Percentiles rank a stretch among this genome's conserved stretches.
Conservation (phyloP, 495 filamentous ascomycete species). For the Terfezia boudieri region DNA sequence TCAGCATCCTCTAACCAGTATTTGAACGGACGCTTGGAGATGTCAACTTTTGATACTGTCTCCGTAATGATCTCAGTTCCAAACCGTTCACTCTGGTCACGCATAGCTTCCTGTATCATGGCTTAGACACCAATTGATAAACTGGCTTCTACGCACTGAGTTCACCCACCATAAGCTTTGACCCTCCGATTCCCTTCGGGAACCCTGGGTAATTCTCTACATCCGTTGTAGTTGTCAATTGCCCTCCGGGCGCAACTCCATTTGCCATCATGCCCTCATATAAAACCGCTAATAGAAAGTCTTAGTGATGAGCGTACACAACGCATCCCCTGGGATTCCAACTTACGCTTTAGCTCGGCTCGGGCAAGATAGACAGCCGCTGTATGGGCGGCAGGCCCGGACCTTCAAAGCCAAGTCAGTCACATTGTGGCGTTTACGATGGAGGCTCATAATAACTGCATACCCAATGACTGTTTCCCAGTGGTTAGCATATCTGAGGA, state of each 20-base stretch:
- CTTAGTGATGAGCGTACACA: neutral
- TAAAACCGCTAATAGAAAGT: constrained; percentile 38
- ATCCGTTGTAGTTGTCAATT: constrained; percentile 93
- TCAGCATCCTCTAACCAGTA: constrained; percentile 68
- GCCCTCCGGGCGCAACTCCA: constrained; percentile 84
- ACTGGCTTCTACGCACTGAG: neutral
- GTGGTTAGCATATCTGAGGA: neutral
- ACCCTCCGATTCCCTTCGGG: constrained; percentile 62
- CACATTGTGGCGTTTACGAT: neutral
- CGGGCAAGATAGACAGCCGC: constrained; percentile 88
- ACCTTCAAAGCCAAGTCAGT: constrained; percentile 28
- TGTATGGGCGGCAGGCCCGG: constrained; percentile 90
- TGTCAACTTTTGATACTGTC: constrained; percentile 73
- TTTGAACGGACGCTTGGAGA: constrained; percentile 69
- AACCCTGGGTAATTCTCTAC: constrained; percentile 97
- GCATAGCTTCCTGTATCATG: constrained; percentile 51
- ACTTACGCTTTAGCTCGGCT: constrained; percentile 57
- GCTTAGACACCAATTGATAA: constrained; percentile 1
- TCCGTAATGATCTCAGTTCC: constrained; percentile 81
- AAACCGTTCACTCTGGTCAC: constrained; percentile 70
- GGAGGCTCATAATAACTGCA: neutral
- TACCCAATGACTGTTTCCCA: constrained; percentile 15
- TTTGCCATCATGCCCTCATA: constrained; percentile 98
- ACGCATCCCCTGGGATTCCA: neutral
- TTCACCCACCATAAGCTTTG: constrained; percentile 48